phyloP scores from a whole-genome alignment of 305 asterid genomes.

The Euphrasia arctica region DNA sequence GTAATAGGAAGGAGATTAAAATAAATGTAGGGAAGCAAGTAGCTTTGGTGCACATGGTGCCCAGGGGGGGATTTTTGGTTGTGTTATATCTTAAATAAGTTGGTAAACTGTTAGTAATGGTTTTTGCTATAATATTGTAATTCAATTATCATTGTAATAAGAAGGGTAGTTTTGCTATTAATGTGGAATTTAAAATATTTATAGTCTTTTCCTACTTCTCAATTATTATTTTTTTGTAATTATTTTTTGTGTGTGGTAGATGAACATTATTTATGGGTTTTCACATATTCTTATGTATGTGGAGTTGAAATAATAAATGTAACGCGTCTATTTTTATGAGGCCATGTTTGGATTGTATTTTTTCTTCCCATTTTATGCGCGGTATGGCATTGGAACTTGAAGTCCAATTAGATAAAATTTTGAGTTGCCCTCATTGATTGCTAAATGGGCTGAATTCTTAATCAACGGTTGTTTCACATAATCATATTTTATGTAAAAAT shows the following conservation, averaged over 20 bases:
- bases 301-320: not conserved
- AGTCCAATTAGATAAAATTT: no score
- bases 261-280: not conserved
- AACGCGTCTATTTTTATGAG: not conserved
- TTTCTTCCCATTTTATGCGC: no score
- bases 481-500: no score
- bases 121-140: slow-evolving; percentile 18
- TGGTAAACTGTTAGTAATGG: slow-evolving; percentile 21
- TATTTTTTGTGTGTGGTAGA: not conserved
- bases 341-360: no score
- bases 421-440: no score
- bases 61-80: not conserved
- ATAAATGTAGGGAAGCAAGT: slow-evolving; percentile 21
- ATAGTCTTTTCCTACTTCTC: slow-evolving; percentile 16
- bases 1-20: slow-evolving; percentile 10
- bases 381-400: no score
- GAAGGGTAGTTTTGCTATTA: slow-evolving; percentile 26
- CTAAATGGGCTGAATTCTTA: no score
- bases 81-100: slow-evolving; percentile 35
- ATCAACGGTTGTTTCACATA: no score
- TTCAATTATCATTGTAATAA: slow-evolving; percentile 30
- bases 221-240: slow-evolving; percentile 17
- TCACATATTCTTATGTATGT: not conserved
- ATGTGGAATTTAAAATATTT: slow-evolving; percentile 19
- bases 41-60: not conserved